Base-by-base conservation (phyloP, 495 filamentous ascomycete genomes). In the Penicillium waksmanii region DNA sequence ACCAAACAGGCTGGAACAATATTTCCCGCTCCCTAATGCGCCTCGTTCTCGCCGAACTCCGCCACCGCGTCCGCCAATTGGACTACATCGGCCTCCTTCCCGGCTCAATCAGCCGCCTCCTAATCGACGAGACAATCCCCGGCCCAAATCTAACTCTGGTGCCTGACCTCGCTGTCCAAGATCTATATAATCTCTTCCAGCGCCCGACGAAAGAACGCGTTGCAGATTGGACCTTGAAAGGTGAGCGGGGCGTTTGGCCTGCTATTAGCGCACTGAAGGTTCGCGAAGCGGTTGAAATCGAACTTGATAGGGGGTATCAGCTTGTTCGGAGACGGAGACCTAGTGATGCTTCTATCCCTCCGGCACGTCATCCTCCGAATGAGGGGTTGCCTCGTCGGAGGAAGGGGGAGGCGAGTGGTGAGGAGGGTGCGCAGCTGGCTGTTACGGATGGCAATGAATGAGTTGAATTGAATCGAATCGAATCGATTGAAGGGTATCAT, bases 161-260 rank as follows among this genome's bases (percentile, higher is more conserved):
- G 9, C 94, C 94, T 4, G 87, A 94, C 58, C 78, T 98, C 5
- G 84, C 82, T 10, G 70, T 85, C 2, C 66, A 73, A 3, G 94
- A 97, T 66, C 89, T 97, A 58, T 67, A 86, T 3, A 84, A 86
- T 33, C 75, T 98, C 43, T 81, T 97, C 34, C 89, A 95, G 63
- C 90, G 86, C 27, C 94, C 94, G 4, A 93, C 87, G 17, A 80
- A 83, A 51, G 84, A 87, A 55, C 85, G 85, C 21, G 74, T 97
- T 11, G 86, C 92, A 25, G 88, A 93, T 60, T 97, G 94, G 94
- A 92, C 94, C 57, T 69, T 87, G 18, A 80, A 89, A 43, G 94
- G 94, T 8, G 93, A 97, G 75, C 73, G 89, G 40, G 91, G 89
- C 54, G 91, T 96, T 0, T 98, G 94, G 94, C 94, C 94, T 4